A percentile compares a stretch with the other conserved stretches of the same genome.
These are phyloP conservation scores for Debaryomyces psychrophilus DNA, from an alignment of 1,139 yeast species.

Conservation along the genomic window DNA sequence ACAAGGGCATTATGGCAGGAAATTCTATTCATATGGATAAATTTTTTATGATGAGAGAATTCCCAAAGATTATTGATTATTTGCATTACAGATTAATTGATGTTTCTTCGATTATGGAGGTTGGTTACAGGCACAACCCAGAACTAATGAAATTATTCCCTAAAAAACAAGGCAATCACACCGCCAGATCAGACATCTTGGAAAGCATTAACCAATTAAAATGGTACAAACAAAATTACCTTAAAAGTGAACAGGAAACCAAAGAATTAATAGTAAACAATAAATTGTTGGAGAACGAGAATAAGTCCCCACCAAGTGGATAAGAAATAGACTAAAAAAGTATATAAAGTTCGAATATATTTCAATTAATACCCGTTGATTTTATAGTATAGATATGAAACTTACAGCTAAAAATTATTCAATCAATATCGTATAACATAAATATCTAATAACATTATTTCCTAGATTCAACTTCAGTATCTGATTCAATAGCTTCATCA, in stretches of 20 bases:
- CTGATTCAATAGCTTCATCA: conserved; percentile 37
- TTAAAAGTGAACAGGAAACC: conserved; percentile 34
- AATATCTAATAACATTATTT: not conserved
- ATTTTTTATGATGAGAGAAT: conserved; percentile 78
- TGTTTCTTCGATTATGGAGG: conserved; percentile 81
- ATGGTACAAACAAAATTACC: conserved; percentile 75
- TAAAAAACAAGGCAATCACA: conserved; percentile 67
- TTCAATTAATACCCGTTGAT: not conserved
- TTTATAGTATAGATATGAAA: not conserved
- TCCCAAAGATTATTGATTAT: conserved; percentile 73
- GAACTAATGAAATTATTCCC: conserved; percentile 60
- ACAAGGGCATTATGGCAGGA: conserved; percentile 79
- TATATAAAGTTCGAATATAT: not conserved
- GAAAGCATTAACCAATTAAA: conserved; percentile 85
- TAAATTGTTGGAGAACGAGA: conserved; percentile 9
- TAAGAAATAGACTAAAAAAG: not conserved
- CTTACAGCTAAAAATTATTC: not conserved
- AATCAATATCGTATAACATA: not conserved
- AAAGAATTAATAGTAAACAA: conserved; percentile 18
- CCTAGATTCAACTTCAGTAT: conserved; percentile 13
- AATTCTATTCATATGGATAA: conserved; percentile 92
- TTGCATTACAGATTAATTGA: conserved; percentile 86
- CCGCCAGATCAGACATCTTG: conserved; percentile 84
- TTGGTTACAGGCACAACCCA: conserved; percentile 78
- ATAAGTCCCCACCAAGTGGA: not conserved